These are phyloP conservation scores for Penicillium paradoxum DNA, from an alignment of 495 filamentous ascomycete species.

Conservation along the genomic window DNA sequence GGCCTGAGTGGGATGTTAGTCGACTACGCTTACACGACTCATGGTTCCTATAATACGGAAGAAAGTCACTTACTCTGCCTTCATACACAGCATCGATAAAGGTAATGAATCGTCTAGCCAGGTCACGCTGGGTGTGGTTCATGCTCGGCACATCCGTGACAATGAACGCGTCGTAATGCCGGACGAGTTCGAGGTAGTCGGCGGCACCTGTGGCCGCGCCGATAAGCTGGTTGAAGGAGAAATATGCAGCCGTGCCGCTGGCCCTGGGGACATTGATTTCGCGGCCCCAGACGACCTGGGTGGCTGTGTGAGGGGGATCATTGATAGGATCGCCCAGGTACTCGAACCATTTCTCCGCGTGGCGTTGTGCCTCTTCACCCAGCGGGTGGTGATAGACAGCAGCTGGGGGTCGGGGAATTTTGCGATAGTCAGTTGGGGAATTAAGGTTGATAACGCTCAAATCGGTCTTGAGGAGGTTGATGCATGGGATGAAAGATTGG, in stretches of 20 bases:
- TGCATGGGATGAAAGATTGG: constrained; percentile 90
- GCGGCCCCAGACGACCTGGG: constrained; percentile 90
- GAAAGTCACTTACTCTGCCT: constrained; percentile 46
- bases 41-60: background rate
- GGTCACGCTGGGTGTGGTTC: constrained; percentile 78
- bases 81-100: constrained; percentile 97
- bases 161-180: constrained; percentile 86
- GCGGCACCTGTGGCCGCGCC: constrained; percentile 82
- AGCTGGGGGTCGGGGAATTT: constrained; percentile 87
- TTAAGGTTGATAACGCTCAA: constrained; percentile 90
- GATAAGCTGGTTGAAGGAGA: constrained; percentile 86
- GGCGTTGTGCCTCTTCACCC: constrained; percentile 66
- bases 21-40: background rate
- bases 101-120: constrained; percentile 90
- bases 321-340: constrained; percentile 80
- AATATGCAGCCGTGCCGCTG: constrained; percentile 81
- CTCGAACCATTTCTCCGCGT: constrained; percentile 90
- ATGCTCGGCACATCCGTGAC: constrained; percentile 89
- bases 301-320: constrained; percentile 69
- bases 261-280: constrained; percentile 82
- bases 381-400: constrained; percentile 89
- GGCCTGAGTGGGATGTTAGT: constrained; percentile 48
- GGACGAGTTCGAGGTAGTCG: constrained; percentile 90
- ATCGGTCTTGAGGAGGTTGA: constrained; percentile 77
- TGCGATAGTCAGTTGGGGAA: constrained; percentile 93